Percentiles rank a stretch among this genome's conserved stretches.
Conservation (phyloP, 192 early-diverging fungal species). For the Kappamyces sp. region DNA sequence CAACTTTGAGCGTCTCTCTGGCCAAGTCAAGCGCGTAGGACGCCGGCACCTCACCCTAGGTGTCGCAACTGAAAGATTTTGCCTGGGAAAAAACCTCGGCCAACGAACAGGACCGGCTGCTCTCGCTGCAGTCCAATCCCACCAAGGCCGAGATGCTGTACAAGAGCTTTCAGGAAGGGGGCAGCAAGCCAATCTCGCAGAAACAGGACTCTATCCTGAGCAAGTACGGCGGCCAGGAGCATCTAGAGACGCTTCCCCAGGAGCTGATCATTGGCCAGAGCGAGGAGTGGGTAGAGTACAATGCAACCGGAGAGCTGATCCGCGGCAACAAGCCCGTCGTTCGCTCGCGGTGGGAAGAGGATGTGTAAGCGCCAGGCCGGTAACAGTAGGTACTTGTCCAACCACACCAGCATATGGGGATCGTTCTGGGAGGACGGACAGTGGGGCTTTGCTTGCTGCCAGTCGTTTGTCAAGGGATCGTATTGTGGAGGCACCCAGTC, state of each 20-base stretch:
- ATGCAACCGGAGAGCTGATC: conserved; percentile 80
- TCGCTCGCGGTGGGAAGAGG: conserved; percentile 87
- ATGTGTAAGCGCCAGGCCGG: conserved; percentile 47
- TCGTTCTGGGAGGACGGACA: conserved; percentile 90
- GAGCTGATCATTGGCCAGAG: conserved; percentile 87
- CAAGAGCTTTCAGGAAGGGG: conserved; percentile 78
- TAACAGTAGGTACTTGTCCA: conserved; percentile 58
- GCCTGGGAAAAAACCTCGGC: conserved; percentile 81
- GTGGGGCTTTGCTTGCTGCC: conserved; percentile 97
- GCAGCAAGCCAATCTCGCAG: conserved; percentile 63
- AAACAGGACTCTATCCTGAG: conserved; percentile 68
- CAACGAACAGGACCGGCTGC: conserved; percentile 58
- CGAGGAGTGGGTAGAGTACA: conserved; percentile 96
- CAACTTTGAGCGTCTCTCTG: conserved; percentile 88
- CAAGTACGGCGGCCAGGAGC: conserved; percentile 93
- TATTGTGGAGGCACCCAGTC: conserved; percentile 82
- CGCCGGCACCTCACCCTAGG: conserved; percentile 58
- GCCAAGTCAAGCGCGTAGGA: conserved; percentile 16
- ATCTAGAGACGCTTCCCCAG: conserved; percentile 81
- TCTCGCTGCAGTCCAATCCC: conserved; percentile 79
- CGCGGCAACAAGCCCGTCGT: conserved; percentile 71
- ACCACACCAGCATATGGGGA: conserved; percentile 89
- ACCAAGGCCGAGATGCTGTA: conserved; percentile 91
- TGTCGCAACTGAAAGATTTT: conserved; percentile 83
- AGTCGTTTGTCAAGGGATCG: conserved; percentile 66